Evolutionary conservation across 2,329 filamentous ascomycete species (phyloP).

Genomic region (Neofusicoccum cordaticola): DNA sequence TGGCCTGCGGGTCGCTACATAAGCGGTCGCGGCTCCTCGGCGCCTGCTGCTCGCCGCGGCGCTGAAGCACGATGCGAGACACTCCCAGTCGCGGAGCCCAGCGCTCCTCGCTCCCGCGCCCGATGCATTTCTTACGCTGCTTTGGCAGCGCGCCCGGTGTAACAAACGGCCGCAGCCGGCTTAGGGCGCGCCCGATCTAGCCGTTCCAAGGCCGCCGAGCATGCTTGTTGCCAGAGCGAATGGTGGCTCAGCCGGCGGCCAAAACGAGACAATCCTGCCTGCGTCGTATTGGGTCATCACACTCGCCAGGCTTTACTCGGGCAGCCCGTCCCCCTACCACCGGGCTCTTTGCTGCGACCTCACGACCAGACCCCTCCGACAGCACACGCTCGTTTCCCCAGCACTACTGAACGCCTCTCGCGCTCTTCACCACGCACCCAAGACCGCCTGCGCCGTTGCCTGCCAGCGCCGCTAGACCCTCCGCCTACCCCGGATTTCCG

Average conservation of each 20-base stretch:
- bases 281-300: not conserved
- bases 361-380: slow-evolving; percentile 1
- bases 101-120: not conserved
- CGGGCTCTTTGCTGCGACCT: not conserved
- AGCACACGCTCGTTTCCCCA: slow-evolving; percentile 2
- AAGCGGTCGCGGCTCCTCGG: slow-evolving; percentile 8
- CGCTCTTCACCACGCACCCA: not conserved
- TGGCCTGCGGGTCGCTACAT: slow-evolving; percentile 1
- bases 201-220: slow-evolving; percentile 2
- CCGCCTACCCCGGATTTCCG: slow-evolving; percentile 15
- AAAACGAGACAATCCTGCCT: slow-evolving; percentile 3
- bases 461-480: not conserved
- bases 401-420: not conserved
- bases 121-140: not conserved
- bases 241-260: slow-evolving; percentile 8
- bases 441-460: not conserved
- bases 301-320: not conserved
- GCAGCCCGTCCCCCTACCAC: slow-evolving; percentile 4
- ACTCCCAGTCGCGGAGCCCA: not conserved
- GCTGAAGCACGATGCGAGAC: slow-evolving; percentile 13
- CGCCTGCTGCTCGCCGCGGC: not conserved
- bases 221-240: slow-evolving; percentile 1
- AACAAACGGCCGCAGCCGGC: not conserved
- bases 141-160: not conserved
- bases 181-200: not conserved